Percentiles rank a stretch among this genome's conserved stretches.
Conservation (phyloP, 164 flowering plant species). For the Sedum album region DNA sequence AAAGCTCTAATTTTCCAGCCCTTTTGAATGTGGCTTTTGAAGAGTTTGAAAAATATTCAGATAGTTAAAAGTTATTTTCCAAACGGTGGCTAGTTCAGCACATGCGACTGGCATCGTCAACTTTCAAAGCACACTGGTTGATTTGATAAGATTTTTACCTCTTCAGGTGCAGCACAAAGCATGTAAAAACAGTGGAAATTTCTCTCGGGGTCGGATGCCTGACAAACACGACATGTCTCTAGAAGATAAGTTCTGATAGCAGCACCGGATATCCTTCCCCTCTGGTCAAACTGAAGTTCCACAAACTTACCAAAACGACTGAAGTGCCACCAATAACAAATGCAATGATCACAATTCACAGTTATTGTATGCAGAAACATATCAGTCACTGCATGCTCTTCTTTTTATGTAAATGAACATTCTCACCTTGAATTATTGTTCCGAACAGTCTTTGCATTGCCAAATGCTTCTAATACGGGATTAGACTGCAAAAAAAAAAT, state of each 20-base stretch:
- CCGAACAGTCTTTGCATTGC: conserved; percentile 97
- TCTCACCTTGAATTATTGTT: conserved; percentile 93
- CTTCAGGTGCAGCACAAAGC: conserved; percentile 97
- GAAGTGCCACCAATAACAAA: conserved; percentile 3
- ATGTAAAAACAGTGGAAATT: conserved; percentile 99
- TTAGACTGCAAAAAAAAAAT: conserved; percentile 58
- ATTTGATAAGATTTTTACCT: conserved; percentile 38
- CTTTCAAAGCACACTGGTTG: neutral
- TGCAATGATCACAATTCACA: neutral
- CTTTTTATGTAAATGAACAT: neutral
- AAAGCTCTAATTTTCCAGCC: too few species aligned
- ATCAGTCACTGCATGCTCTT: neutral
- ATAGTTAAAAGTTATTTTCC: too few species aligned
- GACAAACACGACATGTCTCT: conserved; percentile 98
- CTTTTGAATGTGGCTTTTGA: too few species aligned
- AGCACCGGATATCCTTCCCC: conserved; percentile 96
- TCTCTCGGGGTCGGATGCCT: conserved; percentile 95
- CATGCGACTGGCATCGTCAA: too few species aligned
- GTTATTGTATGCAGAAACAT: neutral
- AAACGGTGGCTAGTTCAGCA: too few species aligned
- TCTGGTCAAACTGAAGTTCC: conserved; percentile 87
- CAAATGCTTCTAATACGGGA: conserved; percentile 99
- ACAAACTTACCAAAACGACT: conserved; percentile 99
- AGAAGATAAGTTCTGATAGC: conserved; percentile 95
- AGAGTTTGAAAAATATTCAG: too few species aligned